Percentiles rank a stretch among this genome's conserved stretches.
Conservation (phyloP, 2,329 filamentous ascomycete genomes). For the Hypoxylon sp. region DNA sequence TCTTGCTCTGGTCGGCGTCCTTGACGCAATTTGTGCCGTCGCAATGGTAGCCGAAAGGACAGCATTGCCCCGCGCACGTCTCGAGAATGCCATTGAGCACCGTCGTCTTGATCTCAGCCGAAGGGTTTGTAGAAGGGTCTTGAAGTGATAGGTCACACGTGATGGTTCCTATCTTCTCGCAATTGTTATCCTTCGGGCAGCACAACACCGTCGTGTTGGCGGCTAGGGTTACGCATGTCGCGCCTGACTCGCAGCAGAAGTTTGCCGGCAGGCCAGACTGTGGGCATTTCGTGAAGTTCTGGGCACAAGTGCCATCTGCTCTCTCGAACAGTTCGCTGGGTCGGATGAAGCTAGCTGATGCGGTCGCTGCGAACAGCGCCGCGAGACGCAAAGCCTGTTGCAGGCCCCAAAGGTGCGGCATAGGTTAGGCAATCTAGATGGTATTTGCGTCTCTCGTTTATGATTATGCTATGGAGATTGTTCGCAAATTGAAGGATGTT, state of each 20-base stretch:
- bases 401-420: slow-evolving; percentile 51
- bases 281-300: slow-evolving; percentile 66
- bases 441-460: neutral
- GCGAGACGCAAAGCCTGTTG: slow-evolving; percentile 55
- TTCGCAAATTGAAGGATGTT: neutral
- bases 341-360: slow-evolving; percentile 56
- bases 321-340: slow-evolving; percentile 57
- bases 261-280: slow-evolving; percentile 65
- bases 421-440: slow-evolving; percentile 26
- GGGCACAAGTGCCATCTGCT: slow-evolving; percentile 62
- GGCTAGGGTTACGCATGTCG: slow-evolving; percentile 71
- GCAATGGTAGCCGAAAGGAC: slow-evolving; percentile 79
- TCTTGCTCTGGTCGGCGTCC: slow-evolving; percentile 63
- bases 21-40: slow-evolving; percentile 63
- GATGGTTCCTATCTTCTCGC: slow-evolving; percentile 72
- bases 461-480: neutral
- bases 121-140: slow-evolving; percentile 67
- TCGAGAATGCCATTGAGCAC: slow-evolving; percentile 68
- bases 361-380: slow-evolving; percentile 50
- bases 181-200: slow-evolving; percentile 71
- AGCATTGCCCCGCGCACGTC: slow-evolving; percentile 73
- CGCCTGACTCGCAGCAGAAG: slow-evolving; percentile 73
- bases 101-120: slow-evolving; percentile 74
- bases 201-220: slow-evolving; percentile 76
- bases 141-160: slow-evolving; percentile 73